Percentiles rank a stretch among this genome's conserved stretches.
Evolutionary conservation across 352 stramenopile genomes (phyloP).

Genomic region (Saprolegnia diclina): DNA sequence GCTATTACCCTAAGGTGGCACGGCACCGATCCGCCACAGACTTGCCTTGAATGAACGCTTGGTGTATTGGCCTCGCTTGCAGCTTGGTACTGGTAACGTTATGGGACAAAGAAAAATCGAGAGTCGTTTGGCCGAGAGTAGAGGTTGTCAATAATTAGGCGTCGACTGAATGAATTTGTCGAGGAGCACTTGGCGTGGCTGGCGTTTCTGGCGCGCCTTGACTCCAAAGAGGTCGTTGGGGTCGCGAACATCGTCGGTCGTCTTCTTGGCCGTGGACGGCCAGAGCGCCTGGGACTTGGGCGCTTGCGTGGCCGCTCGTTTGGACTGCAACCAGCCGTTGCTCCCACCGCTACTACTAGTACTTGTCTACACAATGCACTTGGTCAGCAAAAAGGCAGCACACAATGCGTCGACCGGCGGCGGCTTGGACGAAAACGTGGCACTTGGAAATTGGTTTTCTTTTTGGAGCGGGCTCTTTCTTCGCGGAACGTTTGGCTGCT

Average conservation of each 20-base stretch:
- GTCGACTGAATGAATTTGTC: slow-evolving; percentile 3
- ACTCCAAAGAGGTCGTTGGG: slow-evolving; percentile 6
- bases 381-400: background rate
- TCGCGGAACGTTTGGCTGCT: background rate
- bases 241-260: no score
- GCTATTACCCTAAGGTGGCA: no score
- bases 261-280: background rate
- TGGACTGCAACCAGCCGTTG: slow-evolving; percentile 5
- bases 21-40: no score
- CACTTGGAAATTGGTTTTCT: slow-evolving; percentile 1
- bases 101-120: no score
- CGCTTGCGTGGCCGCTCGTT: background rate
- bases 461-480: background rate
- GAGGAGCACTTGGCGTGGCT: slow-evolving; percentile 9
- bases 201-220: background rate
- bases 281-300: slow-evolving; percentile 8
- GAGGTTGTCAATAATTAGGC: background rate
- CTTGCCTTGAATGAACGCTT: no score
- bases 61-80: no score
- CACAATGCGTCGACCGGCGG: background rate
- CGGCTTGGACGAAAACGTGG: background rate
- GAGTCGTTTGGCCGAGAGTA: no score
- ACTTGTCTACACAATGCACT: no score
- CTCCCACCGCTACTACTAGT: no score
- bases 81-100: no score